phyloP scores from a whole-genome alignment of 2,329 filamentous ascomycete genomes.

The Colletotrichum sp. region DNA sequence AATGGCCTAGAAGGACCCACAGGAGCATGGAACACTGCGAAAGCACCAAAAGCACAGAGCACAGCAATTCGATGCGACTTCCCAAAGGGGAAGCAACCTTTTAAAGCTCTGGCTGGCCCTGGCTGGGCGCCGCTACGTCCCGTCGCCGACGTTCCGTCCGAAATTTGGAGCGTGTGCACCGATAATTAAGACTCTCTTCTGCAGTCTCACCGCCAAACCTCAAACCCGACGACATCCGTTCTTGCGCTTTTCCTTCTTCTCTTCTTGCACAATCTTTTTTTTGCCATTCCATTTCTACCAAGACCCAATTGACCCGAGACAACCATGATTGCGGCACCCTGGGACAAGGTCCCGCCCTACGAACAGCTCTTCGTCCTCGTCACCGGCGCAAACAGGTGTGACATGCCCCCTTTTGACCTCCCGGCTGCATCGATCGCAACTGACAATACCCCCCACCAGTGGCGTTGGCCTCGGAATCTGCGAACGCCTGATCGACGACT shows the following conservation, averaged over 20 bases:
- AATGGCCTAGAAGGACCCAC: background rate
- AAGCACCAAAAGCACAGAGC: background rate
- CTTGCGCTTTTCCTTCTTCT: background rate
- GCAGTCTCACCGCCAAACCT: constrained; percentile 13
- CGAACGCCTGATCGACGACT: constrained; percentile 87
- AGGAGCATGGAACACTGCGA: background rate
- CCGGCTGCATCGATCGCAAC: background rate
- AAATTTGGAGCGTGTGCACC: background rate
- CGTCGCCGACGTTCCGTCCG: background rate
- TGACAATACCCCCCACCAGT: constrained; percentile 50
- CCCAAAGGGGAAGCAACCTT: constrained; percentile 13
- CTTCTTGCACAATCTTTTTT: background rate
- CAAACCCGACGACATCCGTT: background rate
- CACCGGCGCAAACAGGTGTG: constrained; percentile 85
- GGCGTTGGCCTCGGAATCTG: constrained; percentile 87
- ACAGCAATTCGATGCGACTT: background rate
- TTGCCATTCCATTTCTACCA: background rate
- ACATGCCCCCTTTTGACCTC: background rate
- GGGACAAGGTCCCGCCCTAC: constrained; percentile 35
- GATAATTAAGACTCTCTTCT: background rate
- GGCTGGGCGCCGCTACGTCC: background rate
- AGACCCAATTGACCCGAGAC: background rate
- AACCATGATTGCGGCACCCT: constrained; percentile 30
- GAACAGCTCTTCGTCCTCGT: constrained; percentile 71
- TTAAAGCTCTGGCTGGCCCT: background rate